A percentile compares a stretch with the other conserved stretches of the same genome.
phyloP scores from a whole-genome alignment of 306 rosid species.

The Benincasa hispida region DNA sequence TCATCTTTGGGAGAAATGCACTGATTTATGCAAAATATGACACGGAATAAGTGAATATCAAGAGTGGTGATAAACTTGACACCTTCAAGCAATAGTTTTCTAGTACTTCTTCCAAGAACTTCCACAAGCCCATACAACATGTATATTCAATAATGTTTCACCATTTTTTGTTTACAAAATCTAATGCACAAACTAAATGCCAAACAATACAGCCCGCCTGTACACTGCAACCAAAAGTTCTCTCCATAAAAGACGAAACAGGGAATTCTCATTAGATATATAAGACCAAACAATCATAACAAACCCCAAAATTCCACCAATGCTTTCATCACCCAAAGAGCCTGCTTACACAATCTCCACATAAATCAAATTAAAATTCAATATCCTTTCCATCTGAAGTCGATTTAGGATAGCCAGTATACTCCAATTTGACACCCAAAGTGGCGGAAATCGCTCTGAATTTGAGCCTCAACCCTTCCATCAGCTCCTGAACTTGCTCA shows the following conservation, averaged over 20 bases:
- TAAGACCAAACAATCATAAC: not conserved
- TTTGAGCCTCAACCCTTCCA: constrained; percentile 63
- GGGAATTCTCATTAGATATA: not conserved
- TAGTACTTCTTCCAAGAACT: not conserved
- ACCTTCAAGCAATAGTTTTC: not conserved
- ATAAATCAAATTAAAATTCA: constrained; percentile 25
- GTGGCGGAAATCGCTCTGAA: constrained; percentile 53
- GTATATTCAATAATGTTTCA: not conserved
- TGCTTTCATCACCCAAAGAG: not conserved
- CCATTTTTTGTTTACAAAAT: not conserved
- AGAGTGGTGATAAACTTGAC: not conserved
- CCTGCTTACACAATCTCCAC: not conserved
- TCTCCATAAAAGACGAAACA: not conserved
- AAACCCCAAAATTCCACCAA: not conserved
- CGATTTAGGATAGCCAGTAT: constrained; percentile 41
- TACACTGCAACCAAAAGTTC: not conserved
- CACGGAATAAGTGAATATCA: not conserved
- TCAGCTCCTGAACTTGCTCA: constrained; percentile 39
- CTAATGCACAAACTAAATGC: not conserved
- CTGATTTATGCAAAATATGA: not conserved
- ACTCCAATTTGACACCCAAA: constrained; percentile 55
- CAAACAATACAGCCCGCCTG: not conserved
- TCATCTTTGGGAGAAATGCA: not conserved
- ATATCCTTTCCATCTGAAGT: constrained; percentile 23
- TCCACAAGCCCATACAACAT: not conserved